These are phyloP conservation scores for Trichoderma arundinaceum DNA, from an alignment of 2,329 filamentous ascomycete genomes.

Conservation along the genomic window DNA sequence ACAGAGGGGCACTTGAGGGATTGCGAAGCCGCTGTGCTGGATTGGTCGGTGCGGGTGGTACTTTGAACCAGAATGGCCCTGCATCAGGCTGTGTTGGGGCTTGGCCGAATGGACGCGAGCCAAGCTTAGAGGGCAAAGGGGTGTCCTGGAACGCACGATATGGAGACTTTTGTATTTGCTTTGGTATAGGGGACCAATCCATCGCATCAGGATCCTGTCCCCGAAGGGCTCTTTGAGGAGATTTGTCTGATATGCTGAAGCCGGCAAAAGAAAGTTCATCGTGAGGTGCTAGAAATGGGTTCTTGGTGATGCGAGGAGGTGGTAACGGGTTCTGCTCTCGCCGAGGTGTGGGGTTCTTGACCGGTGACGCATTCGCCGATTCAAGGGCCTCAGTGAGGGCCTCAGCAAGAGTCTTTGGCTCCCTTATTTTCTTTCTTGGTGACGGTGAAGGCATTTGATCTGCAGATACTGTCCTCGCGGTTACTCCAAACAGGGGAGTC, in stretches of 20 bases:
- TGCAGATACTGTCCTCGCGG: constrained; percentile 37
- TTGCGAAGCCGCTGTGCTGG: constrained; percentile 68
- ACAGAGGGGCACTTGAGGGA: constrained; percentile 61
- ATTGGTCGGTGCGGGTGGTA: constrained; percentile 71
- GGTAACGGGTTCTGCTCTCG: constrained; percentile 19
- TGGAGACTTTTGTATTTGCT: constrained; percentile 46
- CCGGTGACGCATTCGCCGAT: constrained; percentile 34
- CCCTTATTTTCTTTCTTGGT: constrained; percentile 38
- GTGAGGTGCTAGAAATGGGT: neutral
- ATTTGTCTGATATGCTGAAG: constrained; percentile 34
- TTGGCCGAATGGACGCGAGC: constrained; percentile 53
- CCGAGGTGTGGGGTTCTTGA: constrained; percentile 25
- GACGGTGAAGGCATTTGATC: constrained; percentile 38
- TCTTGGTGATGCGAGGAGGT: constrained; percentile 10
- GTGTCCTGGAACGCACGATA: constrained; percentile 61
- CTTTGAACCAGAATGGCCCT: constrained; percentile 69
- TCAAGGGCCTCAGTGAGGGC: constrained; percentile 45
- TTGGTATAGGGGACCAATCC: constrained; percentile 71
- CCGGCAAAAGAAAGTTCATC: constrained; percentile 27
- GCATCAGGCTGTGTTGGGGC: constrained; percentile 50
- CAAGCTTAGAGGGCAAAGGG: constrained; percentile 45
- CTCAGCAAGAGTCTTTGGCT: constrained; percentile 53
- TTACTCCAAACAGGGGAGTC: constrained; percentile 56
- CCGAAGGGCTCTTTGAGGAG: constrained; percentile 34
- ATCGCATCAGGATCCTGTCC: constrained; percentile 63